Evolutionary conservation across 2,329 filamentous ascomycete genomes (phyloP), one percentile per base, ranked within the genome.

Genomic region (Dactylellina sp.): DNA sequence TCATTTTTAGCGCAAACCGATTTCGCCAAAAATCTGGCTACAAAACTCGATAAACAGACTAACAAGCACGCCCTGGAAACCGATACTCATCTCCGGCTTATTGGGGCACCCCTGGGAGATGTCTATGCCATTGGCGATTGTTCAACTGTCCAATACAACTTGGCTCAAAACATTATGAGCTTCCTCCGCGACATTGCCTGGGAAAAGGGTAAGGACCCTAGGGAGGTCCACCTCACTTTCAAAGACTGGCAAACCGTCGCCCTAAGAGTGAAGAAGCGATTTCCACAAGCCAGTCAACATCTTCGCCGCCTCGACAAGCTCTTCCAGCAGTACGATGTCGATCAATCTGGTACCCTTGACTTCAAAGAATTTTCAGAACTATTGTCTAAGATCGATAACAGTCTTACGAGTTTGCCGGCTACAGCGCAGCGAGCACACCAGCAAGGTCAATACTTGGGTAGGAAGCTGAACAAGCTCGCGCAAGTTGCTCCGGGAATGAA

Each of bases 101-200:
- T 90, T 71, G 95, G 95, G 60, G 88, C 95, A 0, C 95, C 95
- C 0, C 83, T 98, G 0, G 95, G 95, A 39, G 94, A 98, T 75
- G 93, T 99, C 20, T 99, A 99, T 79, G 93, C 93, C 52, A 93
- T 99, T 75, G 95, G 95, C 12, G 95, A 99, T 82, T 98, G 95
- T 83, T 86, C 92, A 5, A 99, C 96, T 0, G 94, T 99, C 0
- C 96, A 99, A 80, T 99, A 99, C 84, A 99, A 99, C 78, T 85
- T 98, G 1, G 91, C 93, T 1, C 92, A 96, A 79, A 90, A 97
- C 82, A 89, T 99, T 78, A 86, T 97, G 52, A 90, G 88, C 18
- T 99, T 98, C 82, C 86, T 99, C 9, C 92, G 93, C 75, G 92
- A 89, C 14, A 85, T 96, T 1, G 93, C 95, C 7, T 97, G 91